Conservation (phyloP, 108 stramenopile species). For the Pseudonitzschia pungens region DNA sequence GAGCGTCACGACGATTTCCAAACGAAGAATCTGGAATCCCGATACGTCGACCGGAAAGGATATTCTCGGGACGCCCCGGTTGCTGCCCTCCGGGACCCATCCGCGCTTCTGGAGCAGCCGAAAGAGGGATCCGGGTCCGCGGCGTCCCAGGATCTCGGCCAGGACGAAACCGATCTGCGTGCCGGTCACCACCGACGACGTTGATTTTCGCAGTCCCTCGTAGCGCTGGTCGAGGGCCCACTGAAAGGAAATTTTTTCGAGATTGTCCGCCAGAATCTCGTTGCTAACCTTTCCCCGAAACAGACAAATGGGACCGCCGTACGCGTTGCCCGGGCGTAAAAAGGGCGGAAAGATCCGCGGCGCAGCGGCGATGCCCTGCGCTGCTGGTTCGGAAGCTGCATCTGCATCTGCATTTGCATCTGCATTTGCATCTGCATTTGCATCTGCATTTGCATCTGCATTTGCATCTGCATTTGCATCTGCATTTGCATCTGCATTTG, state of each 20-base stretch:
- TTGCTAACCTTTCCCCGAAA: conserved; percentile 41
- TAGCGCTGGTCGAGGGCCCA: conserved; percentile 68
- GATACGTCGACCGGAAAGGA: conserved; percentile 72
- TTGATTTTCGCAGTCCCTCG: not conserved
- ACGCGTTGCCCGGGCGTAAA: conserved; percentile 18
- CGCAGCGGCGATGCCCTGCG: not conserved
- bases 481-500: too few species aligned
- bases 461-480: too few species aligned
- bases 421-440: too few species aligned
- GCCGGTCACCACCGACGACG: conserved; percentile 39
- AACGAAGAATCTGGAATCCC: conserved; percentile 71
- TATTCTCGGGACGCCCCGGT: conserved; percentile 59
- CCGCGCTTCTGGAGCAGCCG: conserved; percentile 52
- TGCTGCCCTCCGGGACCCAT: conserved; percentile 62
- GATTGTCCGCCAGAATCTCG: conserved; percentile 32
- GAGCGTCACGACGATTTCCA: conserved; percentile 63
- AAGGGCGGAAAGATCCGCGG: conserved; percentile 30
- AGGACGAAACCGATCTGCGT: conserved; percentile 67
- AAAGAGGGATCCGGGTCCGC: conserved; percentile 73
- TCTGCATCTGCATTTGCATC: too few species aligned
- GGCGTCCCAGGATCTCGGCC: conserved; percentile 67
- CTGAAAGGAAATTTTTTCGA: conserved; percentile 61
- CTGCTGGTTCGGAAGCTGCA: too few species aligned
- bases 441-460: too few species aligned
- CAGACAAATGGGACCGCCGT: conserved; percentile 29